Evolutionary conservation across 2,329 filamentous ascomycete species (phyloP), one percentile per base, ranked within the genome.

Genomic region (Lachnellula hyalina): DNA sequence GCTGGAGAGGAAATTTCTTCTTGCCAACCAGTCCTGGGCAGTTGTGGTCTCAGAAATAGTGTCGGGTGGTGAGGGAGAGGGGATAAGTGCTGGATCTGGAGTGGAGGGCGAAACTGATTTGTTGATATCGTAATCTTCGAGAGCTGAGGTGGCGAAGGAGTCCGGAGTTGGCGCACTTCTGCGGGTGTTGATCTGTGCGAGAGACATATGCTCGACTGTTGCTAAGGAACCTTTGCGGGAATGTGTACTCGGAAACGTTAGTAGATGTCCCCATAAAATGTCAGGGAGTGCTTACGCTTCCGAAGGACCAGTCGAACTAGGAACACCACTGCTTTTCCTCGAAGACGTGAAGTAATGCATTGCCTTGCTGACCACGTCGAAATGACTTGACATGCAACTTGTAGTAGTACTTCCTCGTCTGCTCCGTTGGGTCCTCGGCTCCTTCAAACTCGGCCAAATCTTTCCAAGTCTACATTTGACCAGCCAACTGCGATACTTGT

Each of bases 401-500:
- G 32, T 17, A 17, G 32, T 17, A 9, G 54, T 51, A 28, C 17
- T 50, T 1, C 41, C 50, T 12, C 15, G 49, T 6, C 54, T 35
- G 12, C 23, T 21, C 32, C 48, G 51, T 55, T 56, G 17, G 21
- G 36, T 25, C 53, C 56, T 44, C n/a, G 58, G 40, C 32, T 46
- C 28, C 23, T 56, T 61, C 23, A 67, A 55, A 23, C 55, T 60
- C 0, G 65, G 67, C 47, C 52, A 68, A 1, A 57, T 47, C 14
- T 54, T 60, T 6, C 52, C 63, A 41, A 68, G 46, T 7, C 67
- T 67, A 19, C 58, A 23, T 14, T 51, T 58, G 5, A 63, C 55
- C 5, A 65, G 21, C 4, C 52, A 52, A 2, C 23, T 50, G 11
- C 62, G 47, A 64, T 85, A 86, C 68, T 81, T 78, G 23, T 72